Base-by-base conservation (phyloP, 2,329 filamentous ascomycete genomes). In the Talaromyces sp. region DNA sequence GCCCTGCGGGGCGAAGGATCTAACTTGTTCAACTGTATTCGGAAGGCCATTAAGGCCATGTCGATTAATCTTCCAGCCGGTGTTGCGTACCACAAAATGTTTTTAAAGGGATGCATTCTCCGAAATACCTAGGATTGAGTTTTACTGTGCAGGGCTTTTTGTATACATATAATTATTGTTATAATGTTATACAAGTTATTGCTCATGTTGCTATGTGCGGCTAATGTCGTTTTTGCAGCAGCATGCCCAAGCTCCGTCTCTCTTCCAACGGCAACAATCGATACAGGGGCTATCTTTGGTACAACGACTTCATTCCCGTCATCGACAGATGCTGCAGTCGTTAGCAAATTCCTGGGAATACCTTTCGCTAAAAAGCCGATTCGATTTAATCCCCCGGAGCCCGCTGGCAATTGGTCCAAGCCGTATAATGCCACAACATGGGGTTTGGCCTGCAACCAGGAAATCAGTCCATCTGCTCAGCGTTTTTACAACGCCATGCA, bases 341-440 rank as follows among this genome's bases (percentile, higher is more conserved):
- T 71, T 20, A 60, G 67, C 36, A 55, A 69, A 44, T 72, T 61
- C 49, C 58, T 71, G 10, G 69, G 68, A 8, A 59, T 72, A 3
- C 69, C 67, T 3, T 72, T 66, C 41, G 68, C 60, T 14, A 57
- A 56, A 22, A 53, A 58, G 7, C 68, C 68, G 1, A 51, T 49
- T 16, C 64, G 69, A 4, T 71, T 71, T 37, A 51, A 48, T 6
- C 60, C 66, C 17, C 61, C 68, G 1, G 35, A 55, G 24, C 45
- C 54, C 13, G 58, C 60, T 1, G 44, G 47, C 2, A 50, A 48
- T 36, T 67, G 62, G 65, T 54, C 51, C 9, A 43, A 40, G 1
- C 43, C 57, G 4, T 61, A 52, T 30, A 39, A 65, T 27, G 66
- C 67, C 4, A 65, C 62, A 10, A 51, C 57, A 11, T 65, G 60